A percentile compares a stretch with the other conserved stretches of the same genome.
Evolutionary conservation across 495 filamentous ascomycete species (phyloP).

Genomic region (Cercophora sp.): DNA sequence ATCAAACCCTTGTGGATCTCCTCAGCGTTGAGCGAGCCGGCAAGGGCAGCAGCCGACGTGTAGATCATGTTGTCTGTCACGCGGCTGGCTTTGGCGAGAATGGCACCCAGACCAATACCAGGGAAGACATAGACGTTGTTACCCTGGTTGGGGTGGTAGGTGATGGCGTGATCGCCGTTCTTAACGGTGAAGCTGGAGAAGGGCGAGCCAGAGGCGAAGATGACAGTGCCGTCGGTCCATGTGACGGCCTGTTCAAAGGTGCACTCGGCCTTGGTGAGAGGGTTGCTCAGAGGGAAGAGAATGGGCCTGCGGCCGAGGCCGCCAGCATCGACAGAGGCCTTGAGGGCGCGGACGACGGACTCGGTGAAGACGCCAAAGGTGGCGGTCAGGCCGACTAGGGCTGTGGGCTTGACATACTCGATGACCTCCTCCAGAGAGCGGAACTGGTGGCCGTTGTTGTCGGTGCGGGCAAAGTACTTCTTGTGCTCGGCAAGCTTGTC

Average conservation of each 20-base stretch:
- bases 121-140: conserved; percentile 95
- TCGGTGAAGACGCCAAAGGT: conserved; percentile 93
- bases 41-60: conserved; percentile 78
- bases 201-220: conserved; percentile 94
- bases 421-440: conserved; percentile 87
- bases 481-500: conserved; percentile 96
- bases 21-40: conserved; percentile 69
- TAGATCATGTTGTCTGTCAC: conserved; percentile 97
- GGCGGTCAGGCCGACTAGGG: conserved; percentile 90
- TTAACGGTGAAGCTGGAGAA: conserved; percentile 71
- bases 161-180: conserved; percentile 58
- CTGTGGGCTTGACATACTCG: conserved; percentile 89
- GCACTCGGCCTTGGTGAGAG: conserved; percentile 92
- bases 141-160: conserved; percentile 86
- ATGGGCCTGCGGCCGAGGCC: conserved; percentile 77
- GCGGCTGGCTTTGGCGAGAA: conserved; percentile 81
- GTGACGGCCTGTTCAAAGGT: conserved; percentile 87
- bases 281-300: conserved; percentile 93
- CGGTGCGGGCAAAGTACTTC: conserved; percentile 88
- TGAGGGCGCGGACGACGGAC: conserved; percentile 77
- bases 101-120: conserved; percentile 90
- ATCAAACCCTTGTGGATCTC: conserved; percentile 79
- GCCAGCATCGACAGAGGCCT: conserved; percentile 57
- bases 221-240: conserved; percentile 81
- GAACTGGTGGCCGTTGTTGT: conserved; percentile 90